Evolutionary conservation across 2,329 filamentous ascomycete genomes (phyloP).

Genomic region (Pestalotiopsis fici): DNA sequence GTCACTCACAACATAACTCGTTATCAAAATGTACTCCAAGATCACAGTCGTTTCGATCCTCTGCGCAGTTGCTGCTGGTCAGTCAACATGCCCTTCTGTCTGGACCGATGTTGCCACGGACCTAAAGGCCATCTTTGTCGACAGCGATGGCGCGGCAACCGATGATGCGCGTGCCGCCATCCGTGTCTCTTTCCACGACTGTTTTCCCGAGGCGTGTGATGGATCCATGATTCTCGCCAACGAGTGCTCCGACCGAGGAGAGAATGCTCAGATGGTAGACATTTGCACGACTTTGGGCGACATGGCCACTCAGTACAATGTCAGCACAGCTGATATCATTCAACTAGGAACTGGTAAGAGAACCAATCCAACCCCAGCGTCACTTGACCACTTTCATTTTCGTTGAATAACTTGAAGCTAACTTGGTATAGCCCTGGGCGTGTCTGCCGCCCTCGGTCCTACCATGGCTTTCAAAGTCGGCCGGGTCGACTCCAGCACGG

Average conservation of each 20-base stretch:
- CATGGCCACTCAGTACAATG: constrained; percentile 21
- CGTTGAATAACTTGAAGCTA: not conserved
- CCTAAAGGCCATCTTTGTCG: constrained; percentile 19
- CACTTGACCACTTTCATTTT: not conserved
- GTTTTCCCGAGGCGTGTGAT: constrained; percentile 28
- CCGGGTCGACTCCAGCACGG: constrained; percentile 21
- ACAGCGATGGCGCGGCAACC: constrained; percentile 18
- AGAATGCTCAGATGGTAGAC: constrained; percentile 24
- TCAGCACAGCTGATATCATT: constrained; percentile 27
- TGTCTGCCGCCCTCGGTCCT: constrained; percentile 22
- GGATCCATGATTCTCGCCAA: constrained; percentile 27
- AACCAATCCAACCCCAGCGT: not conserved
- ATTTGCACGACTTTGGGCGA: constrained; percentile 24
- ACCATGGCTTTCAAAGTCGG: constrained; percentile 25
- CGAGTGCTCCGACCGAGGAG: constrained; percentile 24
- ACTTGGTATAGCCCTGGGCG: constrained; percentile 20
- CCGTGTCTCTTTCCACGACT: constrained; percentile 29
- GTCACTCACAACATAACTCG: not conserved
- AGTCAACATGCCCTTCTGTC: constrained; percentile 19
- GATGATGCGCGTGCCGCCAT: constrained; percentile 27
- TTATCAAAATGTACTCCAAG: not conserved
- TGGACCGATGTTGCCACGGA: constrained; percentile 26
- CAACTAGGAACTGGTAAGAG: constrained; percentile 29
- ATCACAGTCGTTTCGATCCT: not conserved
- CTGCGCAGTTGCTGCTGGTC: not conserved